Conservation (phyloP, 306 rosid species). For the Pterocarpus santalinus region DNA sequence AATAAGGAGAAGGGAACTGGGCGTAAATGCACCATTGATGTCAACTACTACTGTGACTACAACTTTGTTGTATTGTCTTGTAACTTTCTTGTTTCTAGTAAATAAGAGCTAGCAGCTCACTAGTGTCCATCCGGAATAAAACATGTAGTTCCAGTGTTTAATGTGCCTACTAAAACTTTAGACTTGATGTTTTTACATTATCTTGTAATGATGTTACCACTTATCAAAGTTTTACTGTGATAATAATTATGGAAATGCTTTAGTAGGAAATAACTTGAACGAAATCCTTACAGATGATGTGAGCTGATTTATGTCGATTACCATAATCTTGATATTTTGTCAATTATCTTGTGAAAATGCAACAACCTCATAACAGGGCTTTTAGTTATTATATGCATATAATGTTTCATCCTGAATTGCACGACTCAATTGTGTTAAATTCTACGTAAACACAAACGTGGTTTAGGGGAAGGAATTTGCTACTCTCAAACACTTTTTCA, state of each 20-base stretch:
- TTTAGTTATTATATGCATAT: no score
- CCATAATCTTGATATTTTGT: no score
- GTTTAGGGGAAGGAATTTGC: no score
- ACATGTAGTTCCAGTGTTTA: background rate
- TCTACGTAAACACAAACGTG: no score
- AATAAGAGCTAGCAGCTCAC: conserved; percentile 51
- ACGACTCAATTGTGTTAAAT: no score
- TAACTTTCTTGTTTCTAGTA: conserved; percentile 17
- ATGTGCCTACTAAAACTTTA: background rate
- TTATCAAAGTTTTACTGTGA: background rate
- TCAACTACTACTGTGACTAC: conserved; percentile 27
- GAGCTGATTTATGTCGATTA: no score
- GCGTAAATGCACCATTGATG: conserved; percentile 31
- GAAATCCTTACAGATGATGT: no score
- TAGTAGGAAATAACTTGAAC: no score
- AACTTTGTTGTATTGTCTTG: conserved; percentile 36
- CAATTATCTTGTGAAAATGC: no score
- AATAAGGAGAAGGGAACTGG: conserved; percentile 3
- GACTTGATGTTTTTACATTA: background rate
- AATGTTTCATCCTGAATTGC: no score
- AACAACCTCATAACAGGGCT: no score
- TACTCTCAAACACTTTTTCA: no score
- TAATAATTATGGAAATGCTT: background rate
- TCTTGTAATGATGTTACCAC: background rate
- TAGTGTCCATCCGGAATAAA: conserved; percentile 32